These are phyloP conservation scores for Chrysoporthe cubensis DNA, from an alignment of 2,329 filamentous ascomycete genomes.

Conservation along the genomic window DNA sequence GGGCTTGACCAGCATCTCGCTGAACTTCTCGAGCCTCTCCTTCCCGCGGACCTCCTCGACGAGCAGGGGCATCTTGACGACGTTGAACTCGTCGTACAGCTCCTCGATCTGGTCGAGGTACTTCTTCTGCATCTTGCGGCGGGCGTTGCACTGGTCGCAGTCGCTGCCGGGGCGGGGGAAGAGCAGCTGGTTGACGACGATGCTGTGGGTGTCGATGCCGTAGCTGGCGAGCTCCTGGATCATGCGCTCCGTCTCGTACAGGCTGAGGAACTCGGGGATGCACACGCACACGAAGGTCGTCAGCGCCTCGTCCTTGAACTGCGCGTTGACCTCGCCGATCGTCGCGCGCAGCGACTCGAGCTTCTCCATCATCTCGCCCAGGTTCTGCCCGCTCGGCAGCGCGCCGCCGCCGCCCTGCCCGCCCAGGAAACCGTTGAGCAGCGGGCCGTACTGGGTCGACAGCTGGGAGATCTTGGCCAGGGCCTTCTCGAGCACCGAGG, in stretches of 20 bases:
- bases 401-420: conserved; percentile 57
- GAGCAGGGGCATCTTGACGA: conserved; percentile 95
- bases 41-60: conserved; percentile 96
- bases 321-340: conserved; percentile 92
- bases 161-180: conserved; percentile 84
- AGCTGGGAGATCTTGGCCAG: conserved; percentile 96
- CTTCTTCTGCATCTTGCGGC: conserved; percentile 98
- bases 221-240: conserved; percentile 96
- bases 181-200: conserved; percentile 96
- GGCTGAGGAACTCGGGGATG: conserved; percentile 93
- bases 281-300: conserved; percentile 98
- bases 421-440: conserved; percentile 92
- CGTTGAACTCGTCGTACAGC: conserved; percentile 98
- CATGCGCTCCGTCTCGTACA: conserved; percentile 99
- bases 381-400: conserved; percentile 89
- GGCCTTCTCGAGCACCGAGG: conserved; percentile 96
- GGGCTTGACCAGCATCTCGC: conserved; percentile 78
- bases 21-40: conserved; percentile 90
- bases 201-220: conserved; percentile 93
- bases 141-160: conserved; percentile 94
- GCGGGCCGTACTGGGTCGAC: conserved; percentile 90
- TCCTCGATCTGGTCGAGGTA: conserved; percentile 99
- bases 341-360: conserved; percentile 92
- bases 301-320: conserved; percentile 95
- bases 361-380: conserved; percentile 91